These are phyloP conservation scores for Arctium lappa DNA, from an alignment of 129 eudicot species.

Conservation along the genomic window DNA sequence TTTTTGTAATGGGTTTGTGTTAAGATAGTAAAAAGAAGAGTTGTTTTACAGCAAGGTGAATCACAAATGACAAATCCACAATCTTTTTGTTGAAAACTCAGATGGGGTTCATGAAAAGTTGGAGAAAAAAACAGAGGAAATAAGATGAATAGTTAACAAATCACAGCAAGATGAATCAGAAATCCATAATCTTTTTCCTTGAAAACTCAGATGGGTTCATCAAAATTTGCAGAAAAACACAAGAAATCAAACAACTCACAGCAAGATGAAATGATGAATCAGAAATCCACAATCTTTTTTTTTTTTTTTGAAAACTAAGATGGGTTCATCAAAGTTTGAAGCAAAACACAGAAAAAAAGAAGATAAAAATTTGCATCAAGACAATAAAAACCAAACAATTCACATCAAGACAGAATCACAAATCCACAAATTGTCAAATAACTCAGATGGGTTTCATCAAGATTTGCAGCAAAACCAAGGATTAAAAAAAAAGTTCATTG, in stretches of 20 bases:
- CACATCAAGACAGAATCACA: conserved; percentile 6
- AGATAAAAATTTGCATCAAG: background rate
- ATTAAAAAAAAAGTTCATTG: background rate
- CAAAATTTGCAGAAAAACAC: background rate
- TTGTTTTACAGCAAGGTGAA: background rate
- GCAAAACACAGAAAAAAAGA: background rate
- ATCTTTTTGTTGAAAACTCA: conserved; percentile 5
- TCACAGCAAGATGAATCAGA: background rate
- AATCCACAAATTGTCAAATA: background rate
- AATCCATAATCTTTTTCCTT: background rate
- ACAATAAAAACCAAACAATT: background rate
- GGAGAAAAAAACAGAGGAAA: background rate
- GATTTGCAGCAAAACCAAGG: conserved; percentile 12
- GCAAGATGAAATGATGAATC: background rate
- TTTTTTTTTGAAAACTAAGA: background rate
- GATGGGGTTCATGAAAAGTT: conserved; percentile 15
- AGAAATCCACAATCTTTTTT: background rate
- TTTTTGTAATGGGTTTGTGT: background rate
- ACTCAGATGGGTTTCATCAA: background rate
- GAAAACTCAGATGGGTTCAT: background rate
- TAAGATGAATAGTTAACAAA: background rate
- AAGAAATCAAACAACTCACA: background rate
- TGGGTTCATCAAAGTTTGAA: background rate
- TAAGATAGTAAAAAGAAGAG: background rate
- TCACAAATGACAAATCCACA: conserved; percentile 12